Evolutionary conservation across 2,329 filamentous ascomycete species (phyloP).

Genomic region (Alternaria tenuissima): DNA sequence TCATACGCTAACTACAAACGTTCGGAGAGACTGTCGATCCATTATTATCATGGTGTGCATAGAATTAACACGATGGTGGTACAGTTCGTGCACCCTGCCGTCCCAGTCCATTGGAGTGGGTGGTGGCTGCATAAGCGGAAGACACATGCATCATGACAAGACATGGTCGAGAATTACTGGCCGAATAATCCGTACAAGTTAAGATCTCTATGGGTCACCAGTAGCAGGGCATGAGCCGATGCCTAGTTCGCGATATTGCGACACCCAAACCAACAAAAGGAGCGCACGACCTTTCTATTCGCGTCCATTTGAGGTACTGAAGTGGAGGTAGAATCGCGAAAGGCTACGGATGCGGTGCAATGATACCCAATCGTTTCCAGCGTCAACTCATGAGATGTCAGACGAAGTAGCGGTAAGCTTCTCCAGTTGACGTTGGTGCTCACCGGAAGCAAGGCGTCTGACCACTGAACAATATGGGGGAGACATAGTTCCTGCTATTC

Average conservation of each 20-base stretch:
- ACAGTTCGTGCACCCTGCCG: background rate
- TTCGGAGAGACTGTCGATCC: no score
- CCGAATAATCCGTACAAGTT: background rate
- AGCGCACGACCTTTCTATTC: background rate
- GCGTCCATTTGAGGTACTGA: background rate
- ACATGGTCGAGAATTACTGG: background rate
- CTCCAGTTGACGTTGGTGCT: background rate
- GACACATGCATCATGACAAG: background rate
- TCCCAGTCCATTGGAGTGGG: background rate
- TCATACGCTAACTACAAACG: background rate
- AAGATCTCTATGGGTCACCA: background rate
- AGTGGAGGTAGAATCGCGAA: background rate
- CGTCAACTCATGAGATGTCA: background rate
- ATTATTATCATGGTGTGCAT: background rate
- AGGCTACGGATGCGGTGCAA: background rate
- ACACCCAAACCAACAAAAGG: background rate
- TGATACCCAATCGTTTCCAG: background rate
- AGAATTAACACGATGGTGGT: background rate
- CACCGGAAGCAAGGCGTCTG: background rate
- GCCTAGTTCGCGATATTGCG: background rate
- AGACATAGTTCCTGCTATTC: background rate
- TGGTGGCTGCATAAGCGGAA: constrained; percentile 1
- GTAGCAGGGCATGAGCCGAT: background rate
- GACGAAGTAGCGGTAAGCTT: background rate
- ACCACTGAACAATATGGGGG: background rate